Conservation (phyloP, 2,329 filamentous ascomycete species). For the Claviceps purpurea region DNA sequence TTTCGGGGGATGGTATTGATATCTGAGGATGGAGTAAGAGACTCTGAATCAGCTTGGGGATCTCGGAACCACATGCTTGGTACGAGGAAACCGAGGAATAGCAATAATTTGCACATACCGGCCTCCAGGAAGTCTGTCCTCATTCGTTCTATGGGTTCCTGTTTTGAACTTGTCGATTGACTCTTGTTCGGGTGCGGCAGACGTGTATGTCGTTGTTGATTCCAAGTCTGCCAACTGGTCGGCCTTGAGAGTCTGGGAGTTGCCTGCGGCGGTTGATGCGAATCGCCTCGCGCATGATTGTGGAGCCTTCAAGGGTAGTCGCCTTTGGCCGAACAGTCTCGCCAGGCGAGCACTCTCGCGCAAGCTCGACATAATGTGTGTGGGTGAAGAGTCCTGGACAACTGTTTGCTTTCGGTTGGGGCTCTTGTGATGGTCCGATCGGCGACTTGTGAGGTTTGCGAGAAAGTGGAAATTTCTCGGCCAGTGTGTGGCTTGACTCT, state of each 20-base stretch:
- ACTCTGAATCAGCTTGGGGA: not conserved
- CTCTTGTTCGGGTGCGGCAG: constrained; percentile 26
- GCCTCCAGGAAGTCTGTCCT: constrained; percentile 30
- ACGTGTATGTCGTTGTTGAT: constrained; percentile 32
- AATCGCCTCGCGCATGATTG: constrained; percentile 24
- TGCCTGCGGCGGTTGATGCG: constrained; percentile 30
- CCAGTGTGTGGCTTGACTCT: constrained; percentile 10
- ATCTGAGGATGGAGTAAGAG: constrained; percentile 42
- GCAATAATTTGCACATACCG: constrained; percentile 21
- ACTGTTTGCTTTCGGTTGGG: not conserved
- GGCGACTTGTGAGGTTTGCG: constrained; percentile 5
- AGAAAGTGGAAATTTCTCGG: constrained; percentile 20
- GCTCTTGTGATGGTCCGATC: not conserved
- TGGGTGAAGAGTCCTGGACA: not conserved
- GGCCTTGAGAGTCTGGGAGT: constrained; percentile 13
- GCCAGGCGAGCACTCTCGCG: constrained; percentile 26
- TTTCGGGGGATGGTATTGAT: constrained; percentile 87
- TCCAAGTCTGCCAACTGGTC: constrained; percentile 35
- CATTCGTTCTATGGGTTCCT: constrained; percentile 21
- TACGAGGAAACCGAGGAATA: no score
- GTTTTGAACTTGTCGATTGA: constrained; percentile 27
- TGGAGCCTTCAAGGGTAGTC: constrained; percentile 13
- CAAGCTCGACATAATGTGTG: constrained; percentile 26
- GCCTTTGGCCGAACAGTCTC: constrained; percentile 17
- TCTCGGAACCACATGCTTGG: no score